Conservation (phyloP, 148 eudicot genomes). For the Dianthus caryophyllus region DNA sequence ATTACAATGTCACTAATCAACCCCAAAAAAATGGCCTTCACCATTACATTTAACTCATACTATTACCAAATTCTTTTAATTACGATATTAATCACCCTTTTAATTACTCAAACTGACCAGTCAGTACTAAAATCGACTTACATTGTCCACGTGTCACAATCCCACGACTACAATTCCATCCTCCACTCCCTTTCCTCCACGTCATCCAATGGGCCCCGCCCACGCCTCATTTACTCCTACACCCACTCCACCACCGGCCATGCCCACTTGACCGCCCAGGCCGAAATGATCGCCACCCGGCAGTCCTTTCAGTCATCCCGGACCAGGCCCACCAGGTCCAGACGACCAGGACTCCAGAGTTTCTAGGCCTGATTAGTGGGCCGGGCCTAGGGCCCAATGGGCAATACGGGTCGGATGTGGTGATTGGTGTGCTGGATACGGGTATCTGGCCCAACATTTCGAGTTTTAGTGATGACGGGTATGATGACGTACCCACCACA, state of each 20-base stretch:
- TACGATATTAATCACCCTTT: conserved; percentile 9
- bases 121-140: conserved; percentile 25
- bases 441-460: conserved; percentile 82
- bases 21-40: background rate
- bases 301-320: conserved; percentile 48
- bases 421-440: conserved; percentile 75
- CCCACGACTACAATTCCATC: conserved; percentile 22
- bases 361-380: conserved; percentile 48
- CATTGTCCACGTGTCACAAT: conserved; percentile 63
- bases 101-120: conserved; percentile 4
- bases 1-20: background rate
- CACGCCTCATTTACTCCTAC: conserved; percentile 58
- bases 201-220: conserved; percentile 38
- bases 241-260: conserved; percentile 51
- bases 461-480: conserved; percentile 64
- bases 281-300: conserved; percentile 38
- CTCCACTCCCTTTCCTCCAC: conserved; percentile 44
- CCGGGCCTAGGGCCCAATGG: conserved; percentile 79
- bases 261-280: conserved; percentile 50
- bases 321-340: conserved; percentile 53
- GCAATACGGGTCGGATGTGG: conserved; percentile 65
- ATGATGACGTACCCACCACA: conserved; percentile 43
- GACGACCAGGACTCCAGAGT: conserved; percentile 76
- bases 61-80: background rate
- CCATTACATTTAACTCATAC: background rate